These are phyloP conservation scores for Wickerhamomyces hampshirensis DNA, from an alignment of 805 yeast species.

Conservation along the genomic window DNA sequence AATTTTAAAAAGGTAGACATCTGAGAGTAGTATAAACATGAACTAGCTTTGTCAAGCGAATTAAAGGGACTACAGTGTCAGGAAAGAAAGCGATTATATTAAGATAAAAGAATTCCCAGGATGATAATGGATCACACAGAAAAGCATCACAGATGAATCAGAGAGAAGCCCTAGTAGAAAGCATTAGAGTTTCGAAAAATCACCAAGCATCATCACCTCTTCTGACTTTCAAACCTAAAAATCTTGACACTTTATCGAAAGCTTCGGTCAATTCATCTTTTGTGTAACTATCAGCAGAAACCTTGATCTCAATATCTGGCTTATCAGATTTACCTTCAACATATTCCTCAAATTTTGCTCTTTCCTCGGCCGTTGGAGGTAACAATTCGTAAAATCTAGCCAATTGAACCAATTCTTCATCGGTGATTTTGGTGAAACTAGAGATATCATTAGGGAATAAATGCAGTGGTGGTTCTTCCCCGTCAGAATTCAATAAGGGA, in stretches of 20 bases:
- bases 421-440: constrained; percentile 44
- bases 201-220: constrained; percentile 50
- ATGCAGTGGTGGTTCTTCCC: constrained; percentile 53
- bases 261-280: constrained; percentile 48
- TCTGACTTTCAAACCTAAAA: constrained; percentile 56
- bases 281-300: constrained; percentile 24
- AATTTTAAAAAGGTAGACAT: no score
- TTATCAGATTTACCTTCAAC: constrained; percentile 45
- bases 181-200: constrained; percentile 9
- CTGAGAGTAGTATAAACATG: no score
- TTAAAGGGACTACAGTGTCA: no score
- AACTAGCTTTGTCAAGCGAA: no score
- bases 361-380: constrained; percentile 57
- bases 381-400: constrained; percentile 73
- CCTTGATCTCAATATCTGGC: constrained; percentile 28
- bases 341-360: constrained; percentile 44
- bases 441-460: constrained; percentile 55
- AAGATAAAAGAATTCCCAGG: no score
- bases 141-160: no score
- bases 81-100: no score
- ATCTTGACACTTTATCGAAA: constrained; percentile 63
- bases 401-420: constrained; percentile 45
- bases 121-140: no score
- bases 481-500: constrained; percentile 74
- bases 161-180: no score